Conservation (phyloP, 2,329 filamentous ascomycete species). For the Blastomyces parvus region DNA sequence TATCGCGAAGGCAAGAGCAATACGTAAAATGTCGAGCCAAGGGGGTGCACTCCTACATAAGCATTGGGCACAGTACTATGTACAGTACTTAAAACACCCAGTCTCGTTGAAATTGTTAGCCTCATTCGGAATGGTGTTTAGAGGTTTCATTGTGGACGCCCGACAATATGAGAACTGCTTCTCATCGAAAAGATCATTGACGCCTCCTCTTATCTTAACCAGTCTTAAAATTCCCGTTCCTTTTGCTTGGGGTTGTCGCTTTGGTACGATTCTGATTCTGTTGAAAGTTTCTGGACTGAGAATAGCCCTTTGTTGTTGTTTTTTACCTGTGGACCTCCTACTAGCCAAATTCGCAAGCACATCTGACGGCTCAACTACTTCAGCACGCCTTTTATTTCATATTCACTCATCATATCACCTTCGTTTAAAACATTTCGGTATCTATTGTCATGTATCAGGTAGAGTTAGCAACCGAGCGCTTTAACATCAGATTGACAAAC, state of each 20-base stretch:
- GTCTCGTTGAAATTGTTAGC: background rate
- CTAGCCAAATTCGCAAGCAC: background rate
- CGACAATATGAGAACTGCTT: background rate
- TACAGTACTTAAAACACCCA: background rate
- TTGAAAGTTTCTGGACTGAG: background rate
- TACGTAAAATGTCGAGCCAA: slow-evolving; percentile 27
- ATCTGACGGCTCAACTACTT: background rate
- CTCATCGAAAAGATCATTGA: background rate
- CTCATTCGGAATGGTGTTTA: background rate
- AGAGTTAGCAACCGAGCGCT: background rate
- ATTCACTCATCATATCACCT: background rate
- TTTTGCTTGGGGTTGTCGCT: background rate
- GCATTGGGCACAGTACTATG: background rate
- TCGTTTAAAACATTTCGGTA: background rate
- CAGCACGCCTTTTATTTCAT: background rate
- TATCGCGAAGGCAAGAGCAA: slow-evolving; percentile 34
- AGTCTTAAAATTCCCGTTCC: background rate
- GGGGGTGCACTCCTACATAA: slow-evolving; percentile 13
- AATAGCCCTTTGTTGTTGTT: background rate
- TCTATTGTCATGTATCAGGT: background rate
- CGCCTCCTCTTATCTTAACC: background rate
- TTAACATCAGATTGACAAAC: background rate
- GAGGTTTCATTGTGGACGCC: background rate
- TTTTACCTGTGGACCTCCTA: background rate
- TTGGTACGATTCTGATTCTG: background rate